Percentiles rank a stretch among this genome's conserved stretches.
Evolutionary conservation across 352 stramenopile genomes (phyloP).

Genomic region (Pythium pyrilobum): DNA sequence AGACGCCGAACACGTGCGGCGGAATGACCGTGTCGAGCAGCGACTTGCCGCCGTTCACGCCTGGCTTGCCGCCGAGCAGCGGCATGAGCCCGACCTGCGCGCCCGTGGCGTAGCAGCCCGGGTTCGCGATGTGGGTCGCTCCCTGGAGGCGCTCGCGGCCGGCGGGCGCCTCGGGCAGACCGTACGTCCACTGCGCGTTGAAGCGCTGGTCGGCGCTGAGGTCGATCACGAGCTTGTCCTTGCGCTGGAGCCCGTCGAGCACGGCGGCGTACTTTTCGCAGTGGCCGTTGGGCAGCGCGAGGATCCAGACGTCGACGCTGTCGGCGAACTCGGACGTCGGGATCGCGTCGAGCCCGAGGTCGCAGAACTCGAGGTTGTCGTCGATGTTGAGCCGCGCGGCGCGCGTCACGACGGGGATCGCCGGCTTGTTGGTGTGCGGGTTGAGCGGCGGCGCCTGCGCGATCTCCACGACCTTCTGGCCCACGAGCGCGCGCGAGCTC

Average conservation of each 20-base stretch:
- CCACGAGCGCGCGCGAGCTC: slow-evolving; percentile 72
- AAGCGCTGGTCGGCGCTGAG: slow-evolving; percentile 88
- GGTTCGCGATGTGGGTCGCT: slow-evolving; percentile 84
- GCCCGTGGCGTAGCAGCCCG: slow-evolving; percentile 85
- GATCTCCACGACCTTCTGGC: slow-evolving; percentile 74
- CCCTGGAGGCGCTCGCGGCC: slow-evolving; percentile 47
- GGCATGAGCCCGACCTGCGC: slow-evolving; percentile 75
- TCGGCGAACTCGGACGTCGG: slow-evolving; percentile 59
- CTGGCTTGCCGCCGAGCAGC: slow-evolving; percentile 62
- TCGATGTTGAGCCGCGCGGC: slow-evolving; percentile 49
- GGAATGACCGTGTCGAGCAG: slow-evolving; percentile 61
- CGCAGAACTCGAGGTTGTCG: slow-evolving; percentile 74
- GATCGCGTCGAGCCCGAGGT: slow-evolving; percentile 76
- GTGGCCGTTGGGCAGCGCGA: slow-evolving; percentile 84
- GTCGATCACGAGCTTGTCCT: slow-evolving; percentile 83
- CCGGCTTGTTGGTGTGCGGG: slow-evolving; percentile 72
- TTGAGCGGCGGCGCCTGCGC: slow-evolving; percentile 72
- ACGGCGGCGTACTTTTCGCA: slow-evolving; percentile 75
- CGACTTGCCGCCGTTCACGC: slow-evolving; percentile 27
- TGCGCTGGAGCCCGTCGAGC: slow-evolving; percentile 56
- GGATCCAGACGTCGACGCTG: slow-evolving; percentile 81
- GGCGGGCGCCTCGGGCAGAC: slow-evolving; percentile 69
- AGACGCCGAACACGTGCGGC: slow-evolving; percentile 85
- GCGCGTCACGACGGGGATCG: slow-evolving; percentile 33
- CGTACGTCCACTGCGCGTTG: slow-evolving; percentile 82